Evolutionary conservation across 2,329 filamentous ascomycete species (phyloP), one percentile per base, ranked within the genome.

Genomic region (Aspergillus caelatus): DNA sequence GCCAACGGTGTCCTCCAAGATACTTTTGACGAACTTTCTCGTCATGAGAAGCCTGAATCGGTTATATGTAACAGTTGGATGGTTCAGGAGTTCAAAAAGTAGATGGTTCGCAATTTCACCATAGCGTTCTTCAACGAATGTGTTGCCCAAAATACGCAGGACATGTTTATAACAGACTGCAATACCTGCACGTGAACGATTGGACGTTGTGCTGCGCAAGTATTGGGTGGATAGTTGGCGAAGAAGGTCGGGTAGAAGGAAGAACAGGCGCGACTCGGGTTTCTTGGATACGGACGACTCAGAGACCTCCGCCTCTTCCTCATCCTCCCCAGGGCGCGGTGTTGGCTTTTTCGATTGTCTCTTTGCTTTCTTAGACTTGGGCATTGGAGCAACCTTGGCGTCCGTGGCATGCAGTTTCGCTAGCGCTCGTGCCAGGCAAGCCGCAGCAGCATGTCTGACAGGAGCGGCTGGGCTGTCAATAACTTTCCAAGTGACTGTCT

Each of bases 131-230:
- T 97, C 93, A 7, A 98, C 86, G n/a, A 90, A 85, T 67, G 88
- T 91, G 74, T 95, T 91, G 5, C 93, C 93, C 11, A 99, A 80
- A 16, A 89, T 88, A 68, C 88, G 89, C 57, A 98, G 82, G 10
- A 97, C 85, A 71, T 90, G 91, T 65, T 91, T 89, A 75, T 97
- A 98, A 79, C 93, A 96, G 11, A 96, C 85, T 8, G 92, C 91
- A 59, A 99, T 88, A 9, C 91, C 93, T 43, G 93, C 91, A 68
- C 95, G 88, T 26, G 90, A 86, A 71, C 87, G 90, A 76, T 95
- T 96, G 1, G 90, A 90, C 0, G 93, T 95, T 3, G 91, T 89
- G 61, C 88, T 83, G 70, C 89, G 89, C 64, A 91, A 87, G 73
- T 97, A 99, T 36, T 97, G 93, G 7, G 81, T 83, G 0, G 93